These are phyloP conservation scores for Ophiocordyceps camponoti-saundersi DNA, from an alignment of 2,329 filamentous ascomycete species.

Conservation along the genomic window DNA sequence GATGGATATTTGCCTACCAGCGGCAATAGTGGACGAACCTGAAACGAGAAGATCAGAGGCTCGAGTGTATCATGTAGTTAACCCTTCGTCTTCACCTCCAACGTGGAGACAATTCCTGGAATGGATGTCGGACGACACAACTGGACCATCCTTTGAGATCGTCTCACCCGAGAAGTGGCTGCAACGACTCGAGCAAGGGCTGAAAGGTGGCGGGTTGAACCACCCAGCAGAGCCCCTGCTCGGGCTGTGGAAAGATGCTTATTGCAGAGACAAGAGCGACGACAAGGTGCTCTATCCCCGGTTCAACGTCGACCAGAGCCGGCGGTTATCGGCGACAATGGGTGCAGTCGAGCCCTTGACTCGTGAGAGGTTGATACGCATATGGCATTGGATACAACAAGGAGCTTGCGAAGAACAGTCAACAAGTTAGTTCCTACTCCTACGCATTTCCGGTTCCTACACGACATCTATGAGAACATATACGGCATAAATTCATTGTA, in stretches of 20 bases:
- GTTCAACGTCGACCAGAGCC: not conserved
- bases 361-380: not conserved
- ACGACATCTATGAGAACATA: too few relatives aligned
- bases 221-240: not conserved
- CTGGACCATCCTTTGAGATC: not conserved
- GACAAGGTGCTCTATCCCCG: not conserved
- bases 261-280: not conserved
- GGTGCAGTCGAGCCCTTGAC: not conserved
- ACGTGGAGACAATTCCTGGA: not conserved
- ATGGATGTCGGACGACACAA: not conserved
- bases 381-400: not conserved
- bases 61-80: not conserved
- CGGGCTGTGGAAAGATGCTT: not conserved
- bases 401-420: too few relatives aligned
- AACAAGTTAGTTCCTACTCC: too few relatives aligned
- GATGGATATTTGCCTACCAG: slow-evolving; percentile 14
- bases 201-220: not conserved
- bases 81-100: not conserved
- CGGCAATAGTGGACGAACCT: not conserved
- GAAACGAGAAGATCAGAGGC: not conserved
- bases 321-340: not conserved
- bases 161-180: not conserved
- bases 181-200: not conserved
- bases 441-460: too few relatives aligned
- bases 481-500: too few relatives aligned